Evolutionary conservation across 2,329 filamentous ascomycete species (phyloP).

Genomic region (Fusarium foetens): DNA sequence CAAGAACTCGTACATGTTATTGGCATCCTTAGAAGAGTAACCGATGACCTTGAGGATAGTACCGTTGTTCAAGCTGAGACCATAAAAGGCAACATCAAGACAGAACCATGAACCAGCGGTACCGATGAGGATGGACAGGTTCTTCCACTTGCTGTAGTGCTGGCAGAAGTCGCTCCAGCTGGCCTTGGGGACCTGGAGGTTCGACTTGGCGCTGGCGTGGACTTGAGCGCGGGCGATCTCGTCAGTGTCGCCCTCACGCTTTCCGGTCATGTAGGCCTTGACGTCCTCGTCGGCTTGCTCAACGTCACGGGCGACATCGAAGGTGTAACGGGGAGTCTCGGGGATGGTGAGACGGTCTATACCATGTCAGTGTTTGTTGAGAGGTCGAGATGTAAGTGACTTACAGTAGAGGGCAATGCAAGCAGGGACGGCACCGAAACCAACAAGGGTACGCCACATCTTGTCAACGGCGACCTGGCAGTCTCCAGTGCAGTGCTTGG

Average conservation of each 20-base stretch:
- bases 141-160: slow-evolving; percentile 77
- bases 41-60: slow-evolving; percentile 78
- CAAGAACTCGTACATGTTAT: slow-evolving; percentile 73
- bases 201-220: slow-evolving; percentile 62
- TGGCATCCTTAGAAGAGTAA: slow-evolving; percentile 62
- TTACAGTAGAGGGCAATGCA: slow-evolving; percentile 81
- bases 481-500: slow-evolving; percentile 61
- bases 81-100: slow-evolving; percentile 71
- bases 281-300: slow-evolving; percentile 79
- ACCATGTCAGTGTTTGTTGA: not conserved
- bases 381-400: slow-evolving; percentile 3
- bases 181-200: slow-evolving; percentile 74
- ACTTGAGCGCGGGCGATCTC: slow-evolving; percentile 71
- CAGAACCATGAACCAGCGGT: slow-evolving; percentile 88
- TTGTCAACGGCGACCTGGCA: slow-evolving; percentile 72
- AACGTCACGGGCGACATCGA: slow-evolving; percentile 80
- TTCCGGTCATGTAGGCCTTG: slow-evolving; percentile 77
- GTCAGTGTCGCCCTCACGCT: slow-evolving; percentile 70
- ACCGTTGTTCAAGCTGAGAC: slow-evolving; percentile 79
- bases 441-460: slow-evolving; percentile 87
- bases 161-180: slow-evolving; percentile 75
- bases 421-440: slow-evolving; percentile 82
- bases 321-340: slow-evolving; percentile 88
- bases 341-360: slow-evolving; percentile 78
- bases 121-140: slow-evolving; percentile 78